Evolutionary conservation across 371 early-diverging fungal genomes (phyloP), one percentile per base, ranked within the genome.

Genomic region (Batrachochytrium dendrobatidis): DNA sequence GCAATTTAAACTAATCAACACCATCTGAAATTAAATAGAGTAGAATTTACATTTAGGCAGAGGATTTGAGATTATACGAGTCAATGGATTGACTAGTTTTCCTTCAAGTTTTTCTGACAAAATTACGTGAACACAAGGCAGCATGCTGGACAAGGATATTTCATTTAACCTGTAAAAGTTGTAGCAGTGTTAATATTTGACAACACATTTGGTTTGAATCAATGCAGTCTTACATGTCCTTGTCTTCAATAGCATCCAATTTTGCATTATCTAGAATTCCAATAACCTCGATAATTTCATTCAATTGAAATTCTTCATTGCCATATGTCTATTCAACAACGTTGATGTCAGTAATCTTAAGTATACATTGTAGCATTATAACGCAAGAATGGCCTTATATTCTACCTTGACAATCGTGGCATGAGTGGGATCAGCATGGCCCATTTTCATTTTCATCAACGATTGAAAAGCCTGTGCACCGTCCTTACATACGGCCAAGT

Each of bases 201-300:
- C n/a, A n/a, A n/a, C n/a, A n/a, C n/a, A n/a, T n/a, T n/a, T n/a
- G n/a, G n/a, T n/a, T n/a, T n/a, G n/a, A n/a, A n/a, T n/a, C n/a
- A n/a, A n/a, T n/a, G 39, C 39, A 20, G 15, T 39, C 15, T 20
- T 39, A 15, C 15, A 20, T 39, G 15, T 39, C 39, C 39, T 15
- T 15, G 15, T 15, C 39, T 39, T 15, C 39, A 15, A 20, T 20
- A 15, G 39, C 39, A 20, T 39, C 39, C 15, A 20, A 39, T 39
- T 35, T 2, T 25, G 31, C 31, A n/a, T 46, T 29, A 35, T 66
- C 64, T 7, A 70, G 48, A 20, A 70, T 51, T 15, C 71, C 71
- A 51, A 61, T 44, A 56, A 70, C 64, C 2, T 70, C 71, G 24
- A 57, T 50, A 3, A 63, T 59, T 12, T 58, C 55, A 28, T 62